phyloP scores from a whole-genome alignment of 805 yeast genomes.

The Kluyveromyces wickerhamii region DNA sequence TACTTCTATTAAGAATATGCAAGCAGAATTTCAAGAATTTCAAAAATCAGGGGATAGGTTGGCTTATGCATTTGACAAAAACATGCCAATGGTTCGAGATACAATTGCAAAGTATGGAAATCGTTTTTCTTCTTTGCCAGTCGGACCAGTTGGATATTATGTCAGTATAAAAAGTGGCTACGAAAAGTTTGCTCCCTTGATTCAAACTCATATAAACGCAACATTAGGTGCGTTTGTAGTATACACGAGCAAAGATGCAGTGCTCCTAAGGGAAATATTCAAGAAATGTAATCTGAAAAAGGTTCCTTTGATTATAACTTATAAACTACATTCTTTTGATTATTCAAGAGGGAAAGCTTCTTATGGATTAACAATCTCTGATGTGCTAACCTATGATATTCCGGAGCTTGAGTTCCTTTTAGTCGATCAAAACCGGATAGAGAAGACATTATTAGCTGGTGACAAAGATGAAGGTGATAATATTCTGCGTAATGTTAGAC shows the following conservation, averaged over 20 bases:
- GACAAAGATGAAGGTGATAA: slow-evolving; percentile 45
- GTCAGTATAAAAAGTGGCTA: slow-evolving; percentile 49
- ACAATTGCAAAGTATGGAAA: slow-evolving; percentile 32
- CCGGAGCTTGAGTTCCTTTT: slow-evolving; percentile 50
- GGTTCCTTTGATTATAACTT: slow-evolving; percentile 42
- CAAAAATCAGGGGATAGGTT: slow-evolving; percentile 6
- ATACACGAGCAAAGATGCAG: slow-evolving; percentile 51
- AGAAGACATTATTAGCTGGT: slow-evolving; percentile 46
- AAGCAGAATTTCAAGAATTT: slow-evolving; percentile 1
- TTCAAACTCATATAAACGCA: slow-evolving; percentile 48
- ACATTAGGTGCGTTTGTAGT: slow-evolving; percentile 62
- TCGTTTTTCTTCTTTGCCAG: slow-evolving; percentile 43
- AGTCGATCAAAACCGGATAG: slow-evolving; percentile 56
- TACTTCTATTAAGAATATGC: not conserved
- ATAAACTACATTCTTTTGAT: slow-evolving; percentile 34
- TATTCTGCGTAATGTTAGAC: slow-evolving; percentile 30
- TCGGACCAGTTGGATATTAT: slow-evolving; percentile 74
- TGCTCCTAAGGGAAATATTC: slow-evolving; percentile 32
- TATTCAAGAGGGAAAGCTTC: slow-evolving; percentile 40
- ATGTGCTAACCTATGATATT: slow-evolving; percentile 49
- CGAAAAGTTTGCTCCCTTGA: slow-evolving; percentile 47
- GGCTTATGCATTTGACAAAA: slow-evolving; percentile 39
- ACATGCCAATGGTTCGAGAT: slow-evolving; percentile 35
- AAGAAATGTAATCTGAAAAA: slow-evolving; percentile 27
- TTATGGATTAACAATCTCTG: slow-evolving; percentile 41